Conservation (phyloP, 768 basidiomycete species). For the Candolleomyces aberdarensis region DNA sequence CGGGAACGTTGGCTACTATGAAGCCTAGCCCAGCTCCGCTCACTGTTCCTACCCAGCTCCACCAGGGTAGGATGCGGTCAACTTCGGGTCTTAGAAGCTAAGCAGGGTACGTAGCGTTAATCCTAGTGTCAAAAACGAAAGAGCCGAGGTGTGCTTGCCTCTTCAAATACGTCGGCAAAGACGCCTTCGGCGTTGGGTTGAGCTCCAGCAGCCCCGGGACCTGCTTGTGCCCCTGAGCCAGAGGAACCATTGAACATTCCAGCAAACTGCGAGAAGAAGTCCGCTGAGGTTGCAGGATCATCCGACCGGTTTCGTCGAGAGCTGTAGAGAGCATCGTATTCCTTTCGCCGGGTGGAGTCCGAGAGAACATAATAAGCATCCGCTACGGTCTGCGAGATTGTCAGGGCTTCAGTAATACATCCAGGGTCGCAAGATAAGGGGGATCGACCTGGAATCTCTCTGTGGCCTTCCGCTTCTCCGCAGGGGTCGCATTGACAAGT, state of each 20-base stretch:
- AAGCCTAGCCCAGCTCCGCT: slow-evolving; percentile 67
- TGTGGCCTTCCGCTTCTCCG: slow-evolving; percentile 73
- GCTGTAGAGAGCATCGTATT: slow-evolving; percentile 70
- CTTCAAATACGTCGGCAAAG: slow-evolving; percentile 90
- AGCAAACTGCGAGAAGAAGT: slow-evolving; percentile 77
- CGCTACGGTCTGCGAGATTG: slow-evolving; percentile 64
- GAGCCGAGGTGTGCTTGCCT: slow-evolving; percentile 45
- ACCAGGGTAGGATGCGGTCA: slow-evolving; percentile 64
- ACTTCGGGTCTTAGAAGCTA: slow-evolving; percentile 83
- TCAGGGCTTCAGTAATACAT: background rate
- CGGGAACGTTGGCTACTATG: slow-evolving; percentile 78
- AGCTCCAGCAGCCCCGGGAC: slow-evolving; percentile 25
- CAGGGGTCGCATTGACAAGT: slow-evolving; percentile 61
- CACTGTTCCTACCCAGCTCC: slow-evolving; percentile 71
- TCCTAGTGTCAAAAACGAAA: background rate
- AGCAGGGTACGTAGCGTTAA: background rate
- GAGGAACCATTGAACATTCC: slow-evolving; percentile 56
- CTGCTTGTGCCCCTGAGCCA: slow-evolving; percentile 21
- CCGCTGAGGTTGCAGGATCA: slow-evolving; percentile 64
- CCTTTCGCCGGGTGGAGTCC: slow-evolving; percentile 64
- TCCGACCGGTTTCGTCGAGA: slow-evolving; percentile 53
- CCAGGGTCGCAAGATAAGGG: background rate
- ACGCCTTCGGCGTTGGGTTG: slow-evolving; percentile 78
- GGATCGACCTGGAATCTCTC: slow-evolving; percentile 76
- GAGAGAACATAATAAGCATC: slow-evolving; percentile 95